Conservation (phyloP, 345 rosid genomes). For the Geranium rotundifolium region DNA sequence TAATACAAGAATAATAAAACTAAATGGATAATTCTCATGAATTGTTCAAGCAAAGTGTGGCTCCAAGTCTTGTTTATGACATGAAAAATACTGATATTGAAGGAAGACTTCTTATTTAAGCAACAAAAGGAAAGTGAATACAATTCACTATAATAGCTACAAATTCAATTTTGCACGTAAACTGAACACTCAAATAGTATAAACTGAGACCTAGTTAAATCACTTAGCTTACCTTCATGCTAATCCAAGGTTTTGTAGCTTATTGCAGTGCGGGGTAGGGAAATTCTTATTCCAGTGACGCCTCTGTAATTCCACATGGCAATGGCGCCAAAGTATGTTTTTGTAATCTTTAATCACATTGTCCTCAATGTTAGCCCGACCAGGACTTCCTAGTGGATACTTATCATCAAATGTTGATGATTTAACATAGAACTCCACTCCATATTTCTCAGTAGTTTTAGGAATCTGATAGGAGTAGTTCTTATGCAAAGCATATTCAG, state of each 20-base stretch:
- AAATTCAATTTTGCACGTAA: no score
- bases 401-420: slow-evolving; percentile 55
- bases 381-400: slow-evolving; percentile 57
- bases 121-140: no score
- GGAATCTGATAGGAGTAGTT: slow-evolving; percentile 50
- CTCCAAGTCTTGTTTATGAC: no score
- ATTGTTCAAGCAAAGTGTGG: no score
- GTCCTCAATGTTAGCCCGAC: slow-evolving; percentile 50
- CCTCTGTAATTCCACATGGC: slow-evolving; percentile 66
- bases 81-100: no score
- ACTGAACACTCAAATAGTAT: no score
- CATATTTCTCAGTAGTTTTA: slow-evolving; percentile 55
- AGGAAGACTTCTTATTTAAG: no score
- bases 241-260: slow-evolving; percentile 47
- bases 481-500: slow-evolving; percentile 57
- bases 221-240: slow-evolving; percentile 38
- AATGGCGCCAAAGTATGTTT: slow-evolving; percentile 50
- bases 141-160: no score
- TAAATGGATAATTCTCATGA: no score
- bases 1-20: no score
- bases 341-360: slow-evolving; percentile 63
- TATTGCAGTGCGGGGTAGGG: slow-evolving; percentile 68
- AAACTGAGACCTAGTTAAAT: no score
- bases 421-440: slow-evolving; percentile 60
- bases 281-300: slow-evolving; percentile 65